Evolutionary conservation across 1,284 basidiomycete genomes (phyloP).

Genomic region (Malassezia obtusa): DNA sequence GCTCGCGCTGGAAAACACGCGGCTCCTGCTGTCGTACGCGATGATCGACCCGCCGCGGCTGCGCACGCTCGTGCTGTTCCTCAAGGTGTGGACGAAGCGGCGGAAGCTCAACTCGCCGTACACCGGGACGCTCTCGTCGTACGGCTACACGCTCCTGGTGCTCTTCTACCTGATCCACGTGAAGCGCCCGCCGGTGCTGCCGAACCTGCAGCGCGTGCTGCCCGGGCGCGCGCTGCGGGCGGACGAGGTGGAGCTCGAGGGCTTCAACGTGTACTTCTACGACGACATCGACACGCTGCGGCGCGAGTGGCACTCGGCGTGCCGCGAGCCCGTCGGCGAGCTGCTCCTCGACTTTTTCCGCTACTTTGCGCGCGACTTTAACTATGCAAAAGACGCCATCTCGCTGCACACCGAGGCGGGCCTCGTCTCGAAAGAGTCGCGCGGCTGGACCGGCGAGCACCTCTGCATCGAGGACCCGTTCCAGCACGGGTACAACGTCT

Average conservation of each 20-base stretch:
- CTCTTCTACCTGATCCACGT: slow-evolving; percentile 95
- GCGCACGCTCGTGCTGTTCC: slow-evolving; percentile 84
- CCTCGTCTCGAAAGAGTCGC: slow-evolving; percentile 74
- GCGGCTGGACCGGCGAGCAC: slow-evolving; percentile 79
- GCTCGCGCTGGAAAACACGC: slow-evolving; percentile 89
- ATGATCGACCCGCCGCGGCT: slow-evolving; percentile 91
- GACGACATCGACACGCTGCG: slow-evolving; percentile 87
- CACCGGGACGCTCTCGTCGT: slow-evolving; percentile 88
- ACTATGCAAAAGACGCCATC: slow-evolving; percentile 80
- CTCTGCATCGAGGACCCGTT: slow-evolving; percentile 70
- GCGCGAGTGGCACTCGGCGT: slow-evolving; percentile 84
- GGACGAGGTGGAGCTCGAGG: slow-evolving; percentile 67
- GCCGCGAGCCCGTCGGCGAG: slow-evolving; percentile 84
- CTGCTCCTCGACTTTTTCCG: slow-evolving; percentile 96
- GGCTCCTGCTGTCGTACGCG: slow-evolving; percentile 89
- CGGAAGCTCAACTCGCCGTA: slow-evolving; percentile 97
- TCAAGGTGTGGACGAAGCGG: slow-evolving; percentile 98
- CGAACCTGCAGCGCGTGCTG: slow-evolving; percentile 49
- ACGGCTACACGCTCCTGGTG: slow-evolving; percentile 93
- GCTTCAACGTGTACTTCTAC: slow-evolving; percentile 65
- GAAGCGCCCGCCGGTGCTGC: slow-evolving; percentile 54
- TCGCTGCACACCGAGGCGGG: slow-evolving; percentile 71
- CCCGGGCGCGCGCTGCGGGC: slow-evolving; percentile 30
- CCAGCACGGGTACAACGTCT: slow-evolving; percentile 87
- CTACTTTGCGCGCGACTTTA: slow-evolving; percentile 87